Evolutionary conservation across 805 yeast genomes (phyloP), one percentile per base, ranked within the genome.

Genomic region (Schizosaccharomyces osmophilus): DNA sequence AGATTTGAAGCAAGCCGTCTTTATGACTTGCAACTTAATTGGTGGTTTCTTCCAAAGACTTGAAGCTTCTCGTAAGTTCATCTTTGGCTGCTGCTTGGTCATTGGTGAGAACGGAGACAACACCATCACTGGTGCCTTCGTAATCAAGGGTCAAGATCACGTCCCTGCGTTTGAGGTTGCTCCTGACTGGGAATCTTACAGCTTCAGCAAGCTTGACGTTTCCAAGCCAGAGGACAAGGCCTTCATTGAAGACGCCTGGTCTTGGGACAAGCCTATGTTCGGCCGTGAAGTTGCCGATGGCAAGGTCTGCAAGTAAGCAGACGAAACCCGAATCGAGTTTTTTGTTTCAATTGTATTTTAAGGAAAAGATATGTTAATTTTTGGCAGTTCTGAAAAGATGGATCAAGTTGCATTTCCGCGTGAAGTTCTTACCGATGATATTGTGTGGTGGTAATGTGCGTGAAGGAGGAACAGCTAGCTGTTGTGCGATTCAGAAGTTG

Each of bases 21-120:
- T 90, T 80, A 93, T 93, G 97, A 87, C 97, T 69, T 88, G 88
- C 84, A 90, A 90, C 83, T 82, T 87, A 75, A 79, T 93, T 72
- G 97, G 97, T 73, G 97, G 97, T 72, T 90, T 90, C 85, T 86
- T 90, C 84, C 83, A 82, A 85, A 86, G 98, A 79, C 81, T 90
- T 71, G 73, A 82, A 64, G 97, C 82, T 67, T 90, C 97, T 66
- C 79, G 86, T 78, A 90, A 90, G 78, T 90, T 82, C 82, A 74
- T 93, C 81, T 90, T 90, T 73, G 98, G 97, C 72, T 78, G 82
- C 71, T 74, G 84, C 76, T 95, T 89, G 69, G 97, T 93, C 68
- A 90, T 85, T 78, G 98, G 98, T 77, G 97, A 86, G 79, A 87
- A 88, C 88, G 90, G 88, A 85, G 79, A 84, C 84, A 90, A 90